Evolutionary conservation across 139 green algal genomes (phyloP).

Genomic region (Chlorella ohadii): DNA sequence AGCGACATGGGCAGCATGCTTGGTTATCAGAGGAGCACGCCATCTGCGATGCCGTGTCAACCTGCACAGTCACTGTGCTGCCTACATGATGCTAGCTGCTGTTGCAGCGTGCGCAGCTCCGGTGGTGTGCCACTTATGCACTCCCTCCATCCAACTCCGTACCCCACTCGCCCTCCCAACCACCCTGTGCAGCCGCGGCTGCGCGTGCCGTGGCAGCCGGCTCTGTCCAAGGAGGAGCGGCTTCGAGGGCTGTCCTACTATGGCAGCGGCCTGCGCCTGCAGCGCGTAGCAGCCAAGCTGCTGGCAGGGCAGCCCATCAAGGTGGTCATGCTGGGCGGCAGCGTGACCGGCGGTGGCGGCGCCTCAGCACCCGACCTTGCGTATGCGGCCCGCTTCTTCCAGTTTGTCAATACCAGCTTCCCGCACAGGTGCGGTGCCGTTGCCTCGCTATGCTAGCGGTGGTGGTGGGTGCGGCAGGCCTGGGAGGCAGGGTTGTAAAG

Average conservation of each 20-base stretch:
- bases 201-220: neutral
- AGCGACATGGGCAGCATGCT: too few species aligned
- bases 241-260: slow-evolving; percentile 9
- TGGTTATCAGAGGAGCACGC: too few species aligned
- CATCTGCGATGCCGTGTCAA: too few species aligned
- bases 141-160: too few species aligned
- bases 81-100: too few species aligned
- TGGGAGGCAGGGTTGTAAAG: too few species aligned
- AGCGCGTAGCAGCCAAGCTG: slow-evolving; percentile 2
- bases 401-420: neutral
- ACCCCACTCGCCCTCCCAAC: neutral
- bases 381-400: slow-evolving; percentile 17
- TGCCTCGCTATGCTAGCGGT: too few species aligned
- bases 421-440: neutral
- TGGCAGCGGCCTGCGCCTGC: slow-evolving; percentile 10
- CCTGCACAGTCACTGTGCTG: too few species aligned
- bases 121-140: too few species aligned
- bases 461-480: too few species aligned
- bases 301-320: slow-evolving; percentile 19
- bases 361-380: neutral
- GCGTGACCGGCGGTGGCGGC: slow-evolving; percentile 15
- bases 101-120: too few species aligned
- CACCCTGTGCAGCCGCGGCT: neutral
- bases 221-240: slow-evolving; percentile 5
- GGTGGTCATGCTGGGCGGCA: slow-evolving; percentile 10